Base-by-base conservation (phyloP, 2,329 filamentous ascomycete species). In the Gnomoniopsis smithogilvyi region DNA sequence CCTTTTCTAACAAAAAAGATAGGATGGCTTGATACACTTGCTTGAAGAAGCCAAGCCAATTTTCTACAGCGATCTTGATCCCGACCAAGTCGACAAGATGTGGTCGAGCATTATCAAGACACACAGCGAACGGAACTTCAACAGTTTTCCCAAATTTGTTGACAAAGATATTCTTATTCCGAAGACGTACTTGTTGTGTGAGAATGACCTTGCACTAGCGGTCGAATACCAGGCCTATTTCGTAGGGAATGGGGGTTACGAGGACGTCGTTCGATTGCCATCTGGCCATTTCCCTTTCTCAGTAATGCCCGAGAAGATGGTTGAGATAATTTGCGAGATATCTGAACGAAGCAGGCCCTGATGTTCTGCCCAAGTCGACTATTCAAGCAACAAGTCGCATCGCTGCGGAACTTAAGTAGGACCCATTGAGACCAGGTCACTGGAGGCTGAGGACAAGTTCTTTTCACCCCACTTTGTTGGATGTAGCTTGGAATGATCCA, bases 1-100 rank as follows among this genome's bases (percentile, higher is more conserved):
- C 10, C 6, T 51, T 8, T n/a, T 36, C 19, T 56, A 34, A 48
- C 17, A 1, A 30, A 10, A 10, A 30, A 15, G 8, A 53, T 19
- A 57, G 58, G 54, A 53, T 19, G 54, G 54, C n/a, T 50, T 60
- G 17, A 60, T 57, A 56, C 45, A 60, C 38, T 49, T 60, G 3
- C 54, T 53, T 8, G 54, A 60, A 15, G 46, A 34, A 8, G 58
- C 54, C 2, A 57, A 57, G 54, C 22, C 49, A 2, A 24, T 48
- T 1, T 38, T 57, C 6, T 52, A 50, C 54, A 60, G 45, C 14
- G 54, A 54, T 19, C 19, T 60, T 6, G n/a, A 33, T 12, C 8
- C 26, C 12, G 58, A 57, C 3, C 36, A 54, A 30, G 17, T 22
- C 6, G 48, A 57, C 3, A 17, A 50, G 10, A 34, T 30, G 19